Base-by-base conservation (phyloP, 768 basidiomycete genomes). In the Kwoniella botswanensis region DNA sequence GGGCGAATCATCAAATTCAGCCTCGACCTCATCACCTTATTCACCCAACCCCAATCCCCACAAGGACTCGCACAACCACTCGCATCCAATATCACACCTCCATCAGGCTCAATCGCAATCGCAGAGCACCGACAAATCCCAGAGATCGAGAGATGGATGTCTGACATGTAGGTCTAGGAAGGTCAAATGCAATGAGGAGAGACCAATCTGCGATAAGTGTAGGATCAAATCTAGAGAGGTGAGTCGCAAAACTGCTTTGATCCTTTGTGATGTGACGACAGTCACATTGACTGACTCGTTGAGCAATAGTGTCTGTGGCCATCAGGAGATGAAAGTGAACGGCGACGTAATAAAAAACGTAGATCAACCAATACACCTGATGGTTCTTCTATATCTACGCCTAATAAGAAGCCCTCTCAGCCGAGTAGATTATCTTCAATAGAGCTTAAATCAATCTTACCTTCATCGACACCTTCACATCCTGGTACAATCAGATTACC, bases 161-260 rank as follows among this genome's bases (percentile, higher is more conserved):
- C 53, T 73, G 58, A 69, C 72, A 18, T 73, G 72, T 41, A 50
- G 72, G n/a, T 3, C 41, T 6, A 63, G 72, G 2, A 73, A 73
- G 41, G 68, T 73, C 29, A 73, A 73, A 44, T 73, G 72, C 53
- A 65, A 73, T 42, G 72, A 73, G 44, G 29, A 35, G 24, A 59
- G 59, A 59, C 72, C 72, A 2, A 13, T 57, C 3, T 73, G 72
- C 53, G 68, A 63, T 44, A 73, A 73, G 26, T 73, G 72, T 24
- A 35, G 67, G 29, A 73, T 70, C 46, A 70, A 70, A 54, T 46
- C 41, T 4, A 60, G 72, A 62, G 63, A 69, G 64, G 72, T 73
- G 54, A 62, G 68, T 67, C 7, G 0, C 26, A 26, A 26, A 29
- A 21, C 13, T 6, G 18, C 35, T 46, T 15, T 43, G 9, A 35